A percentile compares a stretch with the other conserved stretches of the same genome.
These are phyloP conservation scores for Clarkia xantiana DNA, from an alignment of 345 rosid species.

Conservation along the genomic window DNA sequence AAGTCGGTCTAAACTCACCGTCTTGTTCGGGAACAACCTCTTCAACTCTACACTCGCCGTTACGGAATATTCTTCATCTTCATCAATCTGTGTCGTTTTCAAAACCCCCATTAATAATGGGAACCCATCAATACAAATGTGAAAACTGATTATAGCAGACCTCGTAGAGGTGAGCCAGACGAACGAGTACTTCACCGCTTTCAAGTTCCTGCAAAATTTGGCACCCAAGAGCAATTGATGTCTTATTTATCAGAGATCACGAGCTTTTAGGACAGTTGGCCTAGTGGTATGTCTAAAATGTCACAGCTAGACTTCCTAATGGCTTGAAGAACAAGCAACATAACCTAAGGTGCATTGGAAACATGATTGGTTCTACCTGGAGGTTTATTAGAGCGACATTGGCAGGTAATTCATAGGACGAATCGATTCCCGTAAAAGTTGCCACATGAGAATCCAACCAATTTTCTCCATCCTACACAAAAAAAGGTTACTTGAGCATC, in stretches of 20 bases:
- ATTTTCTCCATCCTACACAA: conserved; percentile 52
- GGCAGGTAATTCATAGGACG: conserved; percentile 58
- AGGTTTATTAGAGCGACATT: conserved; percentile 74
- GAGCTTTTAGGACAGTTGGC: neutral
- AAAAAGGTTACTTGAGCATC: conserved; percentile 2
- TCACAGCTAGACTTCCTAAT: too few relatives aligned
- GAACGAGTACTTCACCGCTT: conserved; percentile 57
- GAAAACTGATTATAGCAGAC: conserved; percentile 7
- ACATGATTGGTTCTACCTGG: conserved; percentile 30
- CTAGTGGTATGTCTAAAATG: neutral
- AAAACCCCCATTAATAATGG: conserved; percentile 1
- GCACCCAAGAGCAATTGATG: too few relatives aligned
- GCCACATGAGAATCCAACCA: conserved; percentile 38
- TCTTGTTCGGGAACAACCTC: conserved; percentile 52
- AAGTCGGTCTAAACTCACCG: conserved; percentile 22
- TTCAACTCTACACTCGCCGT: conserved; percentile 60
- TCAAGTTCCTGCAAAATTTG: conserved; percentile 50
- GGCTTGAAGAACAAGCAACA: conserved; percentile 1
- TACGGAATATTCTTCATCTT: conserved; percentile 71
- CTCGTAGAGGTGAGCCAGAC: conserved; percentile 89
- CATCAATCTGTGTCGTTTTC: conserved; percentile 36
- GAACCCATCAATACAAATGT: neutral
- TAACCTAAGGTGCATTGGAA: too few relatives aligned
- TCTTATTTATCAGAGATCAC: neutral
- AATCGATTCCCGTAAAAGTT: conserved; percentile 54